Evolutionary conservation across 1,284 basidiomycete species (phyloP).

Genomic region (Boletus subluridellus): DNA sequence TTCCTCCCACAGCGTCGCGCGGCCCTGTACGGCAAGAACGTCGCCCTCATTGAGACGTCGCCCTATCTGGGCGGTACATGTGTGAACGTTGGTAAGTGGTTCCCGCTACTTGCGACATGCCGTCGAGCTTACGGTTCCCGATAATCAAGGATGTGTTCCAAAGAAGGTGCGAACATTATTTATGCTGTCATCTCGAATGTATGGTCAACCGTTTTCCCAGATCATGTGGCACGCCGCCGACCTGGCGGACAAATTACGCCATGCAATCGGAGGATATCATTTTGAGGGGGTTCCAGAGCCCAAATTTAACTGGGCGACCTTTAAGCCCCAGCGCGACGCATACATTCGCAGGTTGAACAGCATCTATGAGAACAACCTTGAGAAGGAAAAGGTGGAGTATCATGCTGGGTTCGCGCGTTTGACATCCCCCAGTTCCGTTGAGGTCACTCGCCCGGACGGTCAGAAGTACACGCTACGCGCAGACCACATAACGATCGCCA

Average conservation of each 20-base stretch:
- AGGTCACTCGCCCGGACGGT: slow-evolving; percentile 65
- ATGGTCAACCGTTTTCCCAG: slow-evolving; percentile 40
- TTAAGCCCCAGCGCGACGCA: slow-evolving; percentile 94
- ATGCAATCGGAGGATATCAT: slow-evolving; percentile 78
- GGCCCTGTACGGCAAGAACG: slow-evolving; percentile 91
- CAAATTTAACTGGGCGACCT: slow-evolving; percentile 84
- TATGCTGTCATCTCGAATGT: slow-evolving; percentile 10
- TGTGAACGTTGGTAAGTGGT: slow-evolving; percentile 82
- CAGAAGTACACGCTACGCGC: slow-evolving; percentile 65
- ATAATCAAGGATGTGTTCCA: slow-evolving; percentile 71
- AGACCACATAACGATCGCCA: slow-evolving; percentile 80
- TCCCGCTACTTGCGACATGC: neutral
- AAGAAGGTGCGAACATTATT: slow-evolving; percentile 60
- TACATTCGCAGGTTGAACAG: slow-evolving; percentile 90
- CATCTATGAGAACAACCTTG: slow-evolving; percentile 89
- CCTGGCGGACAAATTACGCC: slow-evolving; percentile 77
- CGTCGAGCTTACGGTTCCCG: slow-evolving; percentile 3
- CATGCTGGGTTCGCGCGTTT: slow-evolving; percentile 80
- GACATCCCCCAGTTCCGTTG: slow-evolving; percentile 59
- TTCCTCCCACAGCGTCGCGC: slow-evolving; percentile 64
- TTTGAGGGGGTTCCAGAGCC: slow-evolving; percentile 57
- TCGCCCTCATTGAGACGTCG: slow-evolving; percentile 82
- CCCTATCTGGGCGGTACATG: slow-evolving; percentile 90
- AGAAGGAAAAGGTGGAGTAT: slow-evolving; percentile 87
- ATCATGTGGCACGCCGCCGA: slow-evolving; percentile 99